Evolutionary conservation across 192 early-diverging fungal genomes (phyloP), one percentile per base, ranked within the genome.

Genomic region (Podila clonocystis): DNA sequence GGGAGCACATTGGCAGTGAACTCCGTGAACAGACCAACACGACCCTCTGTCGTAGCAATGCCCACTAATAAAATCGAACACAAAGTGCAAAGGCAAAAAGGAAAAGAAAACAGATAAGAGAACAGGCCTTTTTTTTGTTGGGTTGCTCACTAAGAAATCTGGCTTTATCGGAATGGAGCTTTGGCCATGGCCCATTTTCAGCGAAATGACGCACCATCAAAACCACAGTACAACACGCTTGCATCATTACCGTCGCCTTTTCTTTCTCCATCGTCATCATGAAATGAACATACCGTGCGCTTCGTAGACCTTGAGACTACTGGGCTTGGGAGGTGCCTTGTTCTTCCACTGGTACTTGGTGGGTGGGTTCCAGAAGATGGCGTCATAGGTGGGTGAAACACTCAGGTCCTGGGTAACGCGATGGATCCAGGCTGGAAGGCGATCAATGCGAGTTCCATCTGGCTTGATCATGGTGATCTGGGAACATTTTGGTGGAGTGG

Each of bases 361-460:
- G n/a, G 88, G 83, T 50, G 97, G 97, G 83, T 98, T 93, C 95
- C 95, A 98, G 86, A 96, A 98, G 48, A 96, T 87, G n/a, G 90
- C 92, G 57, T 98, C 95, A 82, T 97, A 97, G 19, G 91, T 89
- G 15, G 93, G 90, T 82, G 90, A 93, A 20, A 91, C 88, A 63
- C 58, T 80, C 69, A 96, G 84, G 67, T 97, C 95, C 85, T 98
- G 97, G 11, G 88, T 91, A 12, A 95, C 96, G 28, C 94, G 87
- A 17, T 82, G 83, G 82, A 93, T 96, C 90, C 92, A 96, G 28
- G 95, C 96, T 28, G 97, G 96, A 22, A 98, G 87, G 63, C 97
- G 87, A 72, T 97, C 92, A 45, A 97, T 91, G 34, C 91, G 85
- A 70, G 93, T 91, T 19, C 92, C 93, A 66, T 74, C 79, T 31